Percentiles rank a stretch among this genome's conserved stretches.
Conservation (phyloP, 768 basidiomycete species). For the Amanita fuliginea region DNA sequence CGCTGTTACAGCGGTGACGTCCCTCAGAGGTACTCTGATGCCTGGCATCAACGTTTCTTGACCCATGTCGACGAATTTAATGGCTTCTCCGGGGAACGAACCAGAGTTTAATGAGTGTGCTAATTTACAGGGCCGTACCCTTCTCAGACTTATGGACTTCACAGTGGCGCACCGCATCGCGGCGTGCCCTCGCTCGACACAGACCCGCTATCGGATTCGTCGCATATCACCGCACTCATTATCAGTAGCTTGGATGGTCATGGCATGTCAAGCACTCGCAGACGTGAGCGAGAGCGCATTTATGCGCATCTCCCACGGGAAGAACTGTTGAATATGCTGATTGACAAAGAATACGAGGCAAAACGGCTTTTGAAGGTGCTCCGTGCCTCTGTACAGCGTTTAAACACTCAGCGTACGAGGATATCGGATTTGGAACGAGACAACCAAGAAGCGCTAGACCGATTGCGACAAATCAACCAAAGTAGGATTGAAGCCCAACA, state of each 20-base stretch:
- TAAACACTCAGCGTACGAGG: conserved; percentile 23
- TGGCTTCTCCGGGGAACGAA: background rate
- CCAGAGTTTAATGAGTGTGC: background rate
- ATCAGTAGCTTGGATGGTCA: background rate
- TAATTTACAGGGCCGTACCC: background rate
- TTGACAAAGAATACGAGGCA: conserved; percentile 24
- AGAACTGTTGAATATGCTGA: conserved; percentile 20
- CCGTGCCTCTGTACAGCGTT: conserved; percentile 21
- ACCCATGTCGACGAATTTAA: background rate
- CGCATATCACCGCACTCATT: background rate
- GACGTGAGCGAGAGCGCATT: conserved; percentile 13
- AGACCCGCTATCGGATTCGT: conserved; percentile 2
- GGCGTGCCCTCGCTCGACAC: background rate
- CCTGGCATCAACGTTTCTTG: background rate
- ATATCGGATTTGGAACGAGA: conserved; percentile 23
- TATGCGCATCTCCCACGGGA: conserved; percentile 13
- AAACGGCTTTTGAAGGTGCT: conserved; percentile 23
- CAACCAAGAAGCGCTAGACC: conserved; percentile 20
- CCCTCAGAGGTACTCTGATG: background rate
- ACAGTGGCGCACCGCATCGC: background rate
- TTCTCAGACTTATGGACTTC: background rate
- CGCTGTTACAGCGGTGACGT: background rate
- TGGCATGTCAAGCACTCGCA: conserved; percentile 4
- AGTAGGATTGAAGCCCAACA: conserved; percentile 23
- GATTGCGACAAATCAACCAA: conserved; percentile 24